These are phyloP conservation scores for Scedosporium apiospermum DNA, from an alignment of 2,329 filamentous ascomycete species.

Conservation along the genomic window DNA sequence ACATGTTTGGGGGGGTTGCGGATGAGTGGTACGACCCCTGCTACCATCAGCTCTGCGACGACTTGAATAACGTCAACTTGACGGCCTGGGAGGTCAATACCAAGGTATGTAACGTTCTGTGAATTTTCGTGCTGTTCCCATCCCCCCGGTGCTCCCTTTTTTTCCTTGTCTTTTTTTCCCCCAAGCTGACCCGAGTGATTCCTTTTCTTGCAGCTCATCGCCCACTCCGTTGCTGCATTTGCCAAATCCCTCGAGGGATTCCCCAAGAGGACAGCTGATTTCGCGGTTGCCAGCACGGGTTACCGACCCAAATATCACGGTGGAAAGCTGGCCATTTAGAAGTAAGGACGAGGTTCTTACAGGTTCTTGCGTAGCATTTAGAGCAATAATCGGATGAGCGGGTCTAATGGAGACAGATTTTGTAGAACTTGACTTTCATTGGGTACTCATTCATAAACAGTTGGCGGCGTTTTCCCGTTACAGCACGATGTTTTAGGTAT, in stretches of 20 bases:
- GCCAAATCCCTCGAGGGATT: slow-evolving; percentile 57
- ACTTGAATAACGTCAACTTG: slow-evolving; percentile 45
- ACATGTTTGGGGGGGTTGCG: slow-evolving; percentile 61
- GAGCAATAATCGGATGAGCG: too few relatives aligned
- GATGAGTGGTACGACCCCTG: slow-evolving; percentile 50
- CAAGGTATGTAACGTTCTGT: slow-evolving; percentile 30
- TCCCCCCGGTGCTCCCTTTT: too few relatives aligned
- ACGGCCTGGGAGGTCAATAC: slow-evolving; percentile 54
- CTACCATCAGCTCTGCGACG: slow-evolving; percentile 55
- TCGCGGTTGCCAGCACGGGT: slow-evolving; percentile 12
- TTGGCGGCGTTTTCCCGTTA: too few relatives aligned
- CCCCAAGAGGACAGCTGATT: slow-evolving; percentile 37
- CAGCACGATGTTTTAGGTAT: too few relatives aligned
- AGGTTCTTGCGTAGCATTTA: too few relatives aligned
- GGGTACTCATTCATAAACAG: too few relatives aligned
- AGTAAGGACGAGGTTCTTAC: too few relatives aligned
- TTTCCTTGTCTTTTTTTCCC: too few relatives aligned
- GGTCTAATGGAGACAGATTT: too few relatives aligned
- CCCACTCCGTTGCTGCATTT: slow-evolving; percentile 63
- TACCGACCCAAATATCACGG: slow-evolving; percentile 40
- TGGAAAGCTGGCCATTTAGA: slow-evolving; percentile 34
- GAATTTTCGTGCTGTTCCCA: too few relatives aligned
- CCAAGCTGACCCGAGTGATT: too few relatives aligned
- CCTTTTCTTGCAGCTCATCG: slow-evolving; percentile 41
- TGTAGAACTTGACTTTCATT: too few relatives aligned